Conservation (phyloP, 169 alveolate species). For the Plasmodium vivax region DNA sequence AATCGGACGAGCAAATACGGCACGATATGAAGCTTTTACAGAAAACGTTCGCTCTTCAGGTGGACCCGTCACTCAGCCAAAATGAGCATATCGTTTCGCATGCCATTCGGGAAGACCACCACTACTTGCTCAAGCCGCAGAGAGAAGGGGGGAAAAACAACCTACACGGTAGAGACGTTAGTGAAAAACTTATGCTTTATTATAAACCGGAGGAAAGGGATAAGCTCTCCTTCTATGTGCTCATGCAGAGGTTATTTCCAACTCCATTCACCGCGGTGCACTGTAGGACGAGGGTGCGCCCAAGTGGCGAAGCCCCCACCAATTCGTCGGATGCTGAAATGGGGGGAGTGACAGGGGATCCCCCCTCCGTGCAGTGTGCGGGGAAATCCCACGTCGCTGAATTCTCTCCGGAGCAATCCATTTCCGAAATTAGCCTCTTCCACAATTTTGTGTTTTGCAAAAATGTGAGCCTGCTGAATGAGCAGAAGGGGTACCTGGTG, state of each 20-base stretch:
- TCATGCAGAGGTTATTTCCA: conserved; percentile 64
- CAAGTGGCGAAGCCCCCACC: not conserved
- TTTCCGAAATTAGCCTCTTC: conserved; percentile 48
- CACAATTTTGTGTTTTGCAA: conserved; percentile 51
- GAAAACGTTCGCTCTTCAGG: conserved; percentile 74
- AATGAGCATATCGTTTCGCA: conserved; percentile 28
- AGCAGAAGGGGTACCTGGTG: conserved; percentile 81
- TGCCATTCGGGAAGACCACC: conserved; percentile 74
- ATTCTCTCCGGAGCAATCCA: conserved; percentile 51
- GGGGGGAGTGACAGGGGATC: conserved; percentile 30
- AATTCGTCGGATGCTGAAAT: not conserved
- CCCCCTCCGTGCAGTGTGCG: not conserved
- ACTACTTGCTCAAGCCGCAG: conserved; percentile 86
- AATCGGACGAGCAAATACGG: conserved; percentile 40
- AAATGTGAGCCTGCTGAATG: conserved; percentile 74
- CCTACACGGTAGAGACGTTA: conserved; percentile 78
- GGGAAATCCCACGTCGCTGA: not conserved
- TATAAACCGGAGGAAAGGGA: conserved; percentile 53
- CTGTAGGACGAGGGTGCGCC: conserved; percentile 8
- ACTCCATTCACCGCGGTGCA: conserved; percentile 28
- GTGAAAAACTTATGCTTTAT: conserved; percentile 66
- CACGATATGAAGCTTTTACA: conserved; percentile 33
- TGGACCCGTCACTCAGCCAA: conserved; percentile 35
- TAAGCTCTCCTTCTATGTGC: conserved; percentile 26
- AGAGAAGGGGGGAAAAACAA: conserved; percentile 91